These are phyloP conservation scores for Zhuliangozyma parablackwelliae DNA, from an alignment of 1,139 yeast species.

Conservation along the genomic window DNA sequence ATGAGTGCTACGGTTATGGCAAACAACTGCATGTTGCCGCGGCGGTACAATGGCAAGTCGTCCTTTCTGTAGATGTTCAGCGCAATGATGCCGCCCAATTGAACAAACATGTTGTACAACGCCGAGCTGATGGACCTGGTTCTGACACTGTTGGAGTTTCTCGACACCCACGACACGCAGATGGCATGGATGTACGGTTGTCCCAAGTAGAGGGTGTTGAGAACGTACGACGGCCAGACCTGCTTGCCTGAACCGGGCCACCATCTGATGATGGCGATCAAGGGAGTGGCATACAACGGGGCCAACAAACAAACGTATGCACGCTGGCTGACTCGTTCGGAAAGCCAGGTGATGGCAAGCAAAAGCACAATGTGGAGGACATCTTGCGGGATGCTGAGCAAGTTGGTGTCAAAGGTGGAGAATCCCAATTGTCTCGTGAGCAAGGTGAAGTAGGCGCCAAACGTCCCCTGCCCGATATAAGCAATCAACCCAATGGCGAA, in stretches of 20 bases:
- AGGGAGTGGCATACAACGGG: conserved; percentile 36
- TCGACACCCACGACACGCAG: conserved; percentile 56
- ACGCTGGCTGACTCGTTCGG: conserved; percentile 37
- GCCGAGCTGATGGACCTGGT: conserved; percentile 48
- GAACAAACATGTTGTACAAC: conserved; percentile 58
- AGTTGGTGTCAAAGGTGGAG: conserved; percentile 49
- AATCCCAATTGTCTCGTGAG: conserved; percentile 52
- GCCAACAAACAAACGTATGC: conserved; percentile 27
- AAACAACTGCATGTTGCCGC: conserved; percentile 42
- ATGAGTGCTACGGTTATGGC: conserved; percentile 13
- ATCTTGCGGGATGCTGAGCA: conserved; percentile 46
- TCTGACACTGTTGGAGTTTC: conserved; percentile 56
- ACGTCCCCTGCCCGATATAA: conserved; percentile 39
- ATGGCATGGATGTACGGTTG: conserved; percentile 51
- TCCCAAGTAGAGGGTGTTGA: conserved; percentile 45
- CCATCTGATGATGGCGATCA: conserved; percentile 39
- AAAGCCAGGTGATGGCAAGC: conserved; percentile 32
- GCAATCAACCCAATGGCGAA: conserved; percentile 48
- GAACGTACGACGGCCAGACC: conserved; percentile 51
- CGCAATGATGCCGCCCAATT: conserved; percentile 48
- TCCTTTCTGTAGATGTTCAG: conserved; percentile 52
- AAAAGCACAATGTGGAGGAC: conserved; percentile 19
- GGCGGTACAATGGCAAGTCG: conserved; percentile 55
- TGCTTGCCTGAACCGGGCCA: conserved; percentile 47
- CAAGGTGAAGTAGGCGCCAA: conserved; percentile 15